Conservation (phyloP, 2,329 filamentous ascomycete genomes). For the Aspergillus pseudoviridinutans region DNA sequence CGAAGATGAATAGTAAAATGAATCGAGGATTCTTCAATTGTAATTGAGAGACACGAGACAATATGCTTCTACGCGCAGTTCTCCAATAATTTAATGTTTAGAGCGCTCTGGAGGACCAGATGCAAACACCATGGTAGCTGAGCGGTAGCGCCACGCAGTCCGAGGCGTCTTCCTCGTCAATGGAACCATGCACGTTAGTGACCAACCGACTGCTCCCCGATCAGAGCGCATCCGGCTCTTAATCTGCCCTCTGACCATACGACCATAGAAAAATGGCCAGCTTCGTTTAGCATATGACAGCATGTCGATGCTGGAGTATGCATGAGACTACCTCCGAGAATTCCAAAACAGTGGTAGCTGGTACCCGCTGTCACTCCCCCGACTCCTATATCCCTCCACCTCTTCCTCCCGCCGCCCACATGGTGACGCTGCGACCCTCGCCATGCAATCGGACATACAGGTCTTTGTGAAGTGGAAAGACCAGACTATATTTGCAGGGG, state of each 20-base stretch:
- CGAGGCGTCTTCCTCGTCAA: background rate
- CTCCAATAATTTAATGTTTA: background rate
- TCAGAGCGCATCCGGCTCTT: slow-evolving; percentile 2
- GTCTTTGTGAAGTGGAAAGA: slow-evolving; percentile 95
- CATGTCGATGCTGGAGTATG: slow-evolving; percentile 23
- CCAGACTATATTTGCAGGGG: slow-evolving; percentile 91
- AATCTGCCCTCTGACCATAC: slow-evolving; percentile 8
- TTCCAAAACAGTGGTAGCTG: slow-evolving; percentile 4
- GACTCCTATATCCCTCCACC: background rate
- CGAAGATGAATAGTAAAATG: background rate
- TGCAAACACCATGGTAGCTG: background rate
- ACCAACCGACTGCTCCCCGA: background rate
- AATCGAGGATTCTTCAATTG: background rate
- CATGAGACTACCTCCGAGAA: slow-evolving; percentile 4
- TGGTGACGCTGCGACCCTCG: slow-evolving; percentile 30
- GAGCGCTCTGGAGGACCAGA: background rate
- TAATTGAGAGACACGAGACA: background rate
- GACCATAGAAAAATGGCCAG: slow-evolving; percentile 14
- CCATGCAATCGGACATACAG: slow-evolving; percentile 70
- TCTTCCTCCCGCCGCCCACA: slow-evolving; percentile 22
- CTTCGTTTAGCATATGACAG: slow-evolving; percentile 17
- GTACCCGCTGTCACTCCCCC: background rate
- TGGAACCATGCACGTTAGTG: too few relatives aligned
- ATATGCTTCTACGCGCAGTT: background rate
- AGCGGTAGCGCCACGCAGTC: background rate